Evolutionary conservation across 768 basidiomycete genomes (phyloP).

Genomic region (Termitomyces sp.): DNA sequence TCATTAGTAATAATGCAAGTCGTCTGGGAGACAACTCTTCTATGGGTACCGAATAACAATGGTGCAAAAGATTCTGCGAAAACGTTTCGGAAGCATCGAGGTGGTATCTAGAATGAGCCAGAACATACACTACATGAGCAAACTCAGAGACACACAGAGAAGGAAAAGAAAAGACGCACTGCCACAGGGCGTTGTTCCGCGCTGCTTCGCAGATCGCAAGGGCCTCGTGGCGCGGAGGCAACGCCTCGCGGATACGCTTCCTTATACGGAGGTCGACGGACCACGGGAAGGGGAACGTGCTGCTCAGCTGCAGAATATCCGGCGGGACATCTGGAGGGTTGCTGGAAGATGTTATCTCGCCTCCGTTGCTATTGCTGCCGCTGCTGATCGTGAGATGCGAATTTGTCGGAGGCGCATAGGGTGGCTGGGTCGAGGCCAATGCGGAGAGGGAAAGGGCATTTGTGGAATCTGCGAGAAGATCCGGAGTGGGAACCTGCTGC

Average conservation of each 20-base stretch:
- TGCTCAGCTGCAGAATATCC: slow-evolving; percentile 53
- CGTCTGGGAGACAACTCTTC: slow-evolving; percentile 60
- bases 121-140: slow-evolving; percentile 4
- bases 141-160: slow-evolving; percentile 3
- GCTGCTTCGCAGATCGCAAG: slow-evolving; percentile 57
- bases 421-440: slow-evolving; percentile 9
- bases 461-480: slow-evolving; percentile 8
- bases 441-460: slow-evolving; percentile 2
- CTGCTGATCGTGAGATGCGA: neutral
- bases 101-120: slow-evolving; percentile 42
- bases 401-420: slow-evolving; percentile 4
- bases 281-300: slow-evolving; percentile 69
- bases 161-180: slow-evolving; percentile 37
- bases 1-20: slow-evolving; percentile 62
- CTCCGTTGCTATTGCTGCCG: slow-evolving; percentile 4
- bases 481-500: slow-evolving; percentile 5
- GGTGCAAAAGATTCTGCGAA: slow-evolving; percentile 61
- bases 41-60: slow-evolving; percentile 57
- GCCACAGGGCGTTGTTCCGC: slow-evolving; percentile 65
- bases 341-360: neutral
- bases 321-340: slow-evolving; percentile 34
- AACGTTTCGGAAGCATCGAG: slow-evolving; percentile 67
- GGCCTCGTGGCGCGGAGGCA: slow-evolving; percentile 56
- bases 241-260: slow-evolving; percentile 54
- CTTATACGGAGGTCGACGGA: slow-evolving; percentile 57